A percentile compares a stretch with the other conserved stretches of the same genome.
phyloP scores from a whole-genome alignment of 2,329 filamentous ascomycete species.

The Tolypocladium album region DNA sequence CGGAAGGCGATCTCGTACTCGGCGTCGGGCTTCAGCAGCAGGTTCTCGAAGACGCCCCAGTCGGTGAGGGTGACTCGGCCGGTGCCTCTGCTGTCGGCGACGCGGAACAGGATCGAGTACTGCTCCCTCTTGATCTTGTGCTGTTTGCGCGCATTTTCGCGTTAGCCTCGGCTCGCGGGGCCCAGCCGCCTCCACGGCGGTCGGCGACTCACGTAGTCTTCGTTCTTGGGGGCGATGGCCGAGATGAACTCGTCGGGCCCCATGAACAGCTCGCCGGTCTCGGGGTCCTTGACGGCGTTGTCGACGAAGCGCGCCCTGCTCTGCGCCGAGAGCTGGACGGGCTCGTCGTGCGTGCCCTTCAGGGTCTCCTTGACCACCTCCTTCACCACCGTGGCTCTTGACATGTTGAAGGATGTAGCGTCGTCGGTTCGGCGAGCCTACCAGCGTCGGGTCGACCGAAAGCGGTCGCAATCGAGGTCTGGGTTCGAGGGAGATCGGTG shows the following conservation, averaged over 20 bases:
- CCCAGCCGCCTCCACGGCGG: neutral
- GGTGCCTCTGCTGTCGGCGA: slow-evolving; percentile 69
- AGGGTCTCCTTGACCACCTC: slow-evolving; percentile 72
- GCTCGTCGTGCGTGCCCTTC: slow-evolving; percentile 45
- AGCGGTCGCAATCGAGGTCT: neutral
- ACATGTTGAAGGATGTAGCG: slow-evolving; percentile 15
- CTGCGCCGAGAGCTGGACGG: slow-evolving; percentile 58
- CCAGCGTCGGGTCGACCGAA: neutral
- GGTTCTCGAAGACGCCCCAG: slow-evolving; percentile 89
- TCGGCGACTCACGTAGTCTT: slow-evolving; percentile 72
- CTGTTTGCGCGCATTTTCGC: slow-evolving; percentile 31
- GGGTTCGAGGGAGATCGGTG: neutral
- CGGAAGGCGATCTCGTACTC: slow-evolving; percentile 99
- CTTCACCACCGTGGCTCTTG: slow-evolving; percentile 41
- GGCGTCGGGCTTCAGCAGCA: slow-evolving; percentile 86
- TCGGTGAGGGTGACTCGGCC: slow-evolving; percentile 72
- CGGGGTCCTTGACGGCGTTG: slow-evolving; percentile 65
- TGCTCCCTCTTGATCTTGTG: slow-evolving; percentile 97
- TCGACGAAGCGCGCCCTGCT: slow-evolving; percentile 66
- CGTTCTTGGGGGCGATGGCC: slow-evolving; percentile 73
- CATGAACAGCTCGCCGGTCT: slow-evolving; percentile 70
- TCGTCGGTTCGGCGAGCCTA: neutral
- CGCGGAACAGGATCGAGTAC: slow-evolving; percentile 84
- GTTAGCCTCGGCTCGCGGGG: neutral
- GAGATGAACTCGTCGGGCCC: slow-evolving; percentile 79